A percentile compares a stretch with the other conserved stretches of the same genome.
These are phyloP conservation scores for Fusarium acutatum DNA, from an alignment of 2,329 filamentous ascomycete species.

Conservation along the genomic window DNA sequence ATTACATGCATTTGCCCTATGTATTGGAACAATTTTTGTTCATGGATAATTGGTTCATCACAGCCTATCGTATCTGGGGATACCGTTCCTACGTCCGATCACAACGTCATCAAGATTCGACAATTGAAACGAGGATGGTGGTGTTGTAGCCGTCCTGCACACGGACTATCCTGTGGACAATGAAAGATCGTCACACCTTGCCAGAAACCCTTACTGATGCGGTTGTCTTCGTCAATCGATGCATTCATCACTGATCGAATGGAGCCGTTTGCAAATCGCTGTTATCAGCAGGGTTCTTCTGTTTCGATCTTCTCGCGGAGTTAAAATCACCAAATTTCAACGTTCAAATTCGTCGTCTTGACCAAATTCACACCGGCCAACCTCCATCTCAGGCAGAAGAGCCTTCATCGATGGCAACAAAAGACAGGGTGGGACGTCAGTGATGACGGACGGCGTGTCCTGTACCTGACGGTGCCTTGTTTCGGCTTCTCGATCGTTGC, in stretches of 20 bases:
- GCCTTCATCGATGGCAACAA: constrained; percentile 8
- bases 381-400: constrained; percentile 27
- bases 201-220: constrained; percentile 21
- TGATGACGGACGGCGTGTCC: constrained; percentile 29
- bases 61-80: constrained; percentile 33
- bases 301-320: constrained; percentile 11
- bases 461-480: constrained; percentile 29
- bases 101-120: constrained; percentile 34
- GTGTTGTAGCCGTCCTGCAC: constrained; percentile 40
- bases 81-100: constrained; percentile 19
- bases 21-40: constrained; percentile 23
- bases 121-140: constrained; percentile 41
- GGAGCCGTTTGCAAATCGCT: constrained; percentile 30
- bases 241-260: constrained; percentile 29
- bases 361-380: constrained; percentile 35
- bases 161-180: constrained; percentile 40
- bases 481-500: constrained; percentile 22
- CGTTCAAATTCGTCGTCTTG: background rate
- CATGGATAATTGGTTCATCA: constrained; percentile 33
- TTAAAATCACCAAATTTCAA: constrained; percentile 3
- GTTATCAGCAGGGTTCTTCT: constrained; percentile 29
- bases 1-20: constrained; percentile 35
- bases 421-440: constrained; percentile 31
- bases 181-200: constrained; percentile 28
- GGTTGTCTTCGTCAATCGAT: constrained; percentile 30